phyloP scores from a whole-genome alignment of 768 basidiomycete species.

The Sistotremastrum suecicum region DNA sequence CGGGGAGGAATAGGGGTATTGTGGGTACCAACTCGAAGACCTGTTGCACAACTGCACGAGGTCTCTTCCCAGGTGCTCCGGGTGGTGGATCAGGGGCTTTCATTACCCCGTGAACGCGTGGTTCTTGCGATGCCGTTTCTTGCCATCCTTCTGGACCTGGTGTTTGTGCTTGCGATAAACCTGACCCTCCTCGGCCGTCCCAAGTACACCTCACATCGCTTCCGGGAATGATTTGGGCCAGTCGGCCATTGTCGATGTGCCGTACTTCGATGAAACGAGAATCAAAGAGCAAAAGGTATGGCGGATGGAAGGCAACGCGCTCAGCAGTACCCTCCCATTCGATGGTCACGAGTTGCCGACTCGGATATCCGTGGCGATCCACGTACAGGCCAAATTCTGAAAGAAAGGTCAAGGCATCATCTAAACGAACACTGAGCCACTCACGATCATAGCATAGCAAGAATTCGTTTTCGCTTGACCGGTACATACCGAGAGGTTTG shows the following conservation, averaged over 20 bases:
- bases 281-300: constrained; percentile 81
- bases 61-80: constrained; percentile 18
- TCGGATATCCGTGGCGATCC: constrained; percentile 81
- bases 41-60: constrained; percentile 9
- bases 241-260: constrained; percentile 64
- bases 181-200: constrained; percentile 56
- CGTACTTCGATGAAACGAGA: constrained; percentile 84
- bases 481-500: constrained; percentile 81
- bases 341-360: constrained; percentile 51
- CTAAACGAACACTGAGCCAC: constrained; percentile 7
- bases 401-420: constrained; percentile 1
- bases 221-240: constrained; percentile 72
- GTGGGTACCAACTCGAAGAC: constrained; percentile 41
- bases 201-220: constrained; percentile 76
- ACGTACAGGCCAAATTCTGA: constrained; percentile 87
- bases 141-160: constrained; percentile 32
- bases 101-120: constrained; percentile 82
- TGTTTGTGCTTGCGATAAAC: constrained; percentile 15
- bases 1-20: constrained; percentile 52
- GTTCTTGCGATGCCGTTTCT: constrained; percentile 50
- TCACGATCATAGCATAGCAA: constrained; percentile 78
- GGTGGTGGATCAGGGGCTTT: constrained; percentile 29
- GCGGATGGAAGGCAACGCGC: constrained; percentile 77
- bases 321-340: constrained; percentile 95
- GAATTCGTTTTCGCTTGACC: constrained; percentile 77